A percentile compares a stretch with the other conserved stretches of the same genome.
phyloP scores from a whole-genome alignment of 495 filamentous ascomycete genomes.

The Tuber borchii region DNA sequence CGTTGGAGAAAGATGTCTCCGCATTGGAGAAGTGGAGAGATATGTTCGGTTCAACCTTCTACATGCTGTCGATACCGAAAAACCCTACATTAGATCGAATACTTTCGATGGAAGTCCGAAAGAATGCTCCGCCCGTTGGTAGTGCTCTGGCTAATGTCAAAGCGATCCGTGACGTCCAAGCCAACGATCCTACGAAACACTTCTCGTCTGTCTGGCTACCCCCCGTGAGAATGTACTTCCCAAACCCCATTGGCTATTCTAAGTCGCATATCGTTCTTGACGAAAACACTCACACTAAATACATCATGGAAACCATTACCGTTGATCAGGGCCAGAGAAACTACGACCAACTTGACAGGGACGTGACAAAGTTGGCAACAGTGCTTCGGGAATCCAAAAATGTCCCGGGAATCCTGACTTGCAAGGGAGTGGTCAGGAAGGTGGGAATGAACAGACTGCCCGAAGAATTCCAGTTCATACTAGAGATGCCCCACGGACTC shows the following conservation, averaged over 20 bases:
- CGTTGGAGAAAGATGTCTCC: slow-evolving; percentile 41
- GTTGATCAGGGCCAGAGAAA: slow-evolving; percentile 14
- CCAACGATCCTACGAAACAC: neutral
- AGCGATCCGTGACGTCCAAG: slow-evolving; percentile 25
- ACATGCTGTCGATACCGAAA: slow-evolving; percentile 43
- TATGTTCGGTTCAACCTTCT: slow-evolving; percentile 44
- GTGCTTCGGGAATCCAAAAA: slow-evolving; percentile 39
- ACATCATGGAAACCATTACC: neutral
- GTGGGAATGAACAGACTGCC: slow-evolving; percentile 6
- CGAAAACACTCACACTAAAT: slow-evolving; percentile 14
- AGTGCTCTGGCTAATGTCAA: slow-evolving; percentile 11
- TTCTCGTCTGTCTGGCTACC: neutral
- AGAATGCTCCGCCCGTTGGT: slow-evolving; percentile 4
- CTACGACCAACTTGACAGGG: slow-evolving; percentile 3
- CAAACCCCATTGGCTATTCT: slow-evolving; percentile 22
- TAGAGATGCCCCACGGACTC: slow-evolving; percentile 22
- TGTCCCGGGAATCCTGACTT: slow-evolving; percentile 49
- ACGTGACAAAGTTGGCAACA: slow-evolving; percentile 46
- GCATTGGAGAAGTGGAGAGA: slow-evolving; percentile 46
- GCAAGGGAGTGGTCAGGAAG: slow-evolving; percentile 45
- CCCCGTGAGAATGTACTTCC: slow-evolving; percentile 22
- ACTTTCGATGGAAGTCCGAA: slow-evolving; percentile 17
- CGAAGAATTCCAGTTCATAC: slow-evolving; percentile 27
- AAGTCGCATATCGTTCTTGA: slow-evolving; percentile 34
- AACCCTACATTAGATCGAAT: slow-evolving; percentile 40